These are phyloP conservation scores for Kwoniella mangroviensis DNA, from an alignment of 768 basidiomycete genomes.

Conservation along the genomic window DNA sequence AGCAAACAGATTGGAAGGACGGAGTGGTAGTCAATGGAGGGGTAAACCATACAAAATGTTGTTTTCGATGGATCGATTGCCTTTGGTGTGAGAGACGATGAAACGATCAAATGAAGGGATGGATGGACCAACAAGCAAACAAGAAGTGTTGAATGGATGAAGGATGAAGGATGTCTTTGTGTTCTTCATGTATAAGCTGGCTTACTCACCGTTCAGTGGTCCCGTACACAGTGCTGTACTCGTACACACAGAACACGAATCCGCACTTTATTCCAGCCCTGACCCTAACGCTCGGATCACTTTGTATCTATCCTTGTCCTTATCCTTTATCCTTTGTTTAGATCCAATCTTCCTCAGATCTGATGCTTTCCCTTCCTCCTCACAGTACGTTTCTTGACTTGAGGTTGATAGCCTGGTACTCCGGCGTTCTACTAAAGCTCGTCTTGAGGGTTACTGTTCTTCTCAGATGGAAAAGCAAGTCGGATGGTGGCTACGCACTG, in stretches of 20 bases:
- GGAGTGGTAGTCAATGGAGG: background rate
- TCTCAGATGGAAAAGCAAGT: too few relatives aligned
- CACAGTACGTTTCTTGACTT: background rate
- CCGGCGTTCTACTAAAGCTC: too few relatives aligned
- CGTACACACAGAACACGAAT: too few relatives aligned
- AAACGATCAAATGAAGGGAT: background rate
- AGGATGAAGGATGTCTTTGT: background rate
- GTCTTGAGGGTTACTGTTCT: too few relatives aligned
- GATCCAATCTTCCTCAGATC: background rate
- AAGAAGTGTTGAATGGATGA: background rate
- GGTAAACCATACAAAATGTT: background rate
- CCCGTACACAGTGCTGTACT: too few relatives aligned
- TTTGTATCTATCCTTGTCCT: background rate
- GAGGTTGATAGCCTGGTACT: too few relatives aligned
- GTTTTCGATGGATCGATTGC: background rate
- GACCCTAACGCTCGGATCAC: too few relatives aligned
- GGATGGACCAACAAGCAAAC: background rate
- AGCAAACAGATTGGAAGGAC: background rate
- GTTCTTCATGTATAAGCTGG: too few relatives aligned
- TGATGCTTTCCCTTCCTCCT: background rate
- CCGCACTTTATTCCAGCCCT: too few relatives aligned
- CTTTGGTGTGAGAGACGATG: background rate
- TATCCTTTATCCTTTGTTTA: background rate
- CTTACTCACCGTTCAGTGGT: too few relatives aligned
- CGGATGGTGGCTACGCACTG: background rate